Percentiles rank a stretch among this genome's conserved stretches.
Conservation (phyloP, 1,284 basidiomycete genomes). For the Ustilago sp. region DNA sequence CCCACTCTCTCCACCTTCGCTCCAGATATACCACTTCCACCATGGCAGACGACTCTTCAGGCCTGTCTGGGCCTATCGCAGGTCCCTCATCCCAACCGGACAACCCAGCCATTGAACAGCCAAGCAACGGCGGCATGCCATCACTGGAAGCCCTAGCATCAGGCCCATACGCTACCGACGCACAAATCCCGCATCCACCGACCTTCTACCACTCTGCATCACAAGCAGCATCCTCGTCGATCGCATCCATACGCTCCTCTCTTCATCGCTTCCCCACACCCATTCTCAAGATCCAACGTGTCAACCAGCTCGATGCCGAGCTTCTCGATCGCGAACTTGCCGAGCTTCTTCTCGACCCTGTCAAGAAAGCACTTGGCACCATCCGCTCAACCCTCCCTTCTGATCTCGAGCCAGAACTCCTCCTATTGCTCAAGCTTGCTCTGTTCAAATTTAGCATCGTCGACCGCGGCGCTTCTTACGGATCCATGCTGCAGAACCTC, state of each 20-base stretch:
- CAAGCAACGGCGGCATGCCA: constrained; percentile 19
- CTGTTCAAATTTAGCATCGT: constrained; percentile 88
- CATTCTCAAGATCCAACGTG: constrained; percentile 72
- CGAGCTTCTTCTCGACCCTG: constrained; percentile 83
- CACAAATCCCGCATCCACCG: constrained; percentile 35
- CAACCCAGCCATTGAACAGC: background rate
- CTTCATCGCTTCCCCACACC: constrained; percentile 64
- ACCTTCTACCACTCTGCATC: constrained; percentile 61
- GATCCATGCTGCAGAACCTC: constrained; percentile 89
- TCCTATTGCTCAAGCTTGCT: constrained; percentile 79
- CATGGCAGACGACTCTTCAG: constrained; percentile 22
- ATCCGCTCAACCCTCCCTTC: constrained; percentile 76
- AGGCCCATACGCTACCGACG: constrained; percentile 35
- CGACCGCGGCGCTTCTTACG: constrained; percentile 85
- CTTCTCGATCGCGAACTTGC: constrained; percentile 90
- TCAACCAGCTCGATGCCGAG: constrained; percentile 92
- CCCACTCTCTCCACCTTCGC: background rate
- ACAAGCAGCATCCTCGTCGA: constrained; percentile 44
- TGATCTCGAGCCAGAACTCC: constrained; percentile 83
- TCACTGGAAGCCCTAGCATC: constrained; percentile 29
- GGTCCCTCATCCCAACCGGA: constrained; percentile 23
- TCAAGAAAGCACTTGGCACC: constrained; percentile 76
- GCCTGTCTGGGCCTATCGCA: constrained; percentile 18
- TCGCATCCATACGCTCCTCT: constrained; percentile 53
- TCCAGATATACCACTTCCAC: background rate